Evolutionary conservation across 805 yeast genomes (phyloP).

Genomic region (Priceomyces fermenticarens): DNA sequence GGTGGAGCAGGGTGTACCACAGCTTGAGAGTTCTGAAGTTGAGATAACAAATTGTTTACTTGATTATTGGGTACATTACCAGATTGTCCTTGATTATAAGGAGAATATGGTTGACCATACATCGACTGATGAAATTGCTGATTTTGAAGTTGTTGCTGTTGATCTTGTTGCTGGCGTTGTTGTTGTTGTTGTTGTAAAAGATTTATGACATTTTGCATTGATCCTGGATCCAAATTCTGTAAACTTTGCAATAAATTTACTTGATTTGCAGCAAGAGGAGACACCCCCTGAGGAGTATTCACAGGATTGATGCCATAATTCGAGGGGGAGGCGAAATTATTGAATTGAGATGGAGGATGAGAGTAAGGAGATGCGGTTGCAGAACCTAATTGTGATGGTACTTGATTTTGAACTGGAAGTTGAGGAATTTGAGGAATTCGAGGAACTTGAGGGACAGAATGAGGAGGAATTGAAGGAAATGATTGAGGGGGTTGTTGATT

Average conservation of each 20-base stretch:
- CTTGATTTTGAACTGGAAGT: not conserved
- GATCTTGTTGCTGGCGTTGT: conserved; percentile 15
- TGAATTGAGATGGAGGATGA: not conserved
- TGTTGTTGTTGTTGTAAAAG: conserved; percentile 22
- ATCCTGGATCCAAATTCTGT: conserved; percentile 27
- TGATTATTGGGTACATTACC: conserved; percentile 18
- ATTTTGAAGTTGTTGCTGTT: conserved; percentile 8
- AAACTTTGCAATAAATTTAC: conserved; percentile 12
- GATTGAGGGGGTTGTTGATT: no score
- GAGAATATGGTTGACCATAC: conserved; percentile 10
- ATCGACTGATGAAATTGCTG: conserved; percentile 7
- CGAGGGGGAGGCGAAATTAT: not conserved
- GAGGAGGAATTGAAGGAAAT: no score
- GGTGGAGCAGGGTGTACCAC: conserved; percentile 5
- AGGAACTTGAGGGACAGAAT: no score
- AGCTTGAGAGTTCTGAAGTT: conserved; percentile 16
- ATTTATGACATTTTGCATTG: conserved; percentile 31
- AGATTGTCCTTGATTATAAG: conserved; percentile 10
- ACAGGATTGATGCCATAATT: no score
- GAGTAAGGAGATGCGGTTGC: no score
- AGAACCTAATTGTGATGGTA: not conserved
- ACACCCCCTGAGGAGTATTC: no score
- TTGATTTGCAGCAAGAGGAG: not conserved
- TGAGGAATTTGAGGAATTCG: no score
- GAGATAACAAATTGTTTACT: conserved; percentile 25